Evolutionary conservation across 768 basidiomycete genomes (phyloP).

Genomic region (Lepiota brunneoincarnata): DNA sequence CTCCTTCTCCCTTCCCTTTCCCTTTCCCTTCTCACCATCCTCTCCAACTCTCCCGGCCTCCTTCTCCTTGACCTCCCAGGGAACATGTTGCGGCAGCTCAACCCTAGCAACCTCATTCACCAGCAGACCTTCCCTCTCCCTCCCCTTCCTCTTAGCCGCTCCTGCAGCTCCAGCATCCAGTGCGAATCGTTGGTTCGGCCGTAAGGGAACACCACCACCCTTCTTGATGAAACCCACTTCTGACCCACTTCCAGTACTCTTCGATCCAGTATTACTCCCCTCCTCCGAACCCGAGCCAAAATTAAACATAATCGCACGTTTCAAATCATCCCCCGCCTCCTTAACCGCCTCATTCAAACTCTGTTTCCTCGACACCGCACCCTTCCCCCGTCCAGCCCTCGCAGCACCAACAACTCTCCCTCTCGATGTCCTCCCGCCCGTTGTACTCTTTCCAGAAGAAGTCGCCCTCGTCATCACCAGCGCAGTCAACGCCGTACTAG

Average conservation of each 20-base stretch:
- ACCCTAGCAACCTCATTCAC: conserved; percentile 8
- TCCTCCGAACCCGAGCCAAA: conserved; percentile 5
- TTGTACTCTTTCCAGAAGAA: conserved; percentile 1
- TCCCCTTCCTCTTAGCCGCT: background rate
- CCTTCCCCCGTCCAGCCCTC: background rate
- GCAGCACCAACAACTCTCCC: background rate
- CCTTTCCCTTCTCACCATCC: conserved; percentile 16
- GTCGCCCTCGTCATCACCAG: background rate
- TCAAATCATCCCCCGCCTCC: conserved; percentile 2
- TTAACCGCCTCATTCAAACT: conserved; percentile 2
- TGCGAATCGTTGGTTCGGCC: background rate
- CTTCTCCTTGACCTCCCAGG: conserved; percentile 7
- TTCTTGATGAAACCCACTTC: background rate
- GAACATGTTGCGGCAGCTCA: background rate
- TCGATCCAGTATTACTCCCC: conserved; percentile 4
- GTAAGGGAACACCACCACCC: background rate
- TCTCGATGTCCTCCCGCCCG: background rate
- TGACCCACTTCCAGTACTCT: conserved; percentile 5
- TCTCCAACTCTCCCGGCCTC: conserved; percentile 11
- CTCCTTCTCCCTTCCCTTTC: conserved; percentile 10
- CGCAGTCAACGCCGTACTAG: background rate
- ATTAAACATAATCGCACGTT: conserved; percentile 4
- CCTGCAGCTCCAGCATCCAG: background rate
- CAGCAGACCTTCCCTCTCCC: background rate
- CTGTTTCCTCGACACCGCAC: background rate